These are phyloP conservation scores for Solanum ossicruentum DNA, from an alignment of 257 asterid genomes.

Conservation along the genomic window DNA sequence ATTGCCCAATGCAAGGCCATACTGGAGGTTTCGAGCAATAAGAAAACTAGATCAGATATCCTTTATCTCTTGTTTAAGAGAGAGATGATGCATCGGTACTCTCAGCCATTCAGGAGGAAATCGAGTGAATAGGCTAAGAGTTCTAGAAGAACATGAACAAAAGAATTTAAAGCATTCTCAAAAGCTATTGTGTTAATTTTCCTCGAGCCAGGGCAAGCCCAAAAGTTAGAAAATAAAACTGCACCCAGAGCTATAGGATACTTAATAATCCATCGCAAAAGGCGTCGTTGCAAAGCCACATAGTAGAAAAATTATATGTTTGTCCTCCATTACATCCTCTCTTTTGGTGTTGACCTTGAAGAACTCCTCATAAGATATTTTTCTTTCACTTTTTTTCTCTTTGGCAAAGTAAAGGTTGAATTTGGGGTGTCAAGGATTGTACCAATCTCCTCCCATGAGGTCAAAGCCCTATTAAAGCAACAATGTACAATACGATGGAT, in stretches of 20 bases:
- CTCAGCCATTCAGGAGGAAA: not conserved
- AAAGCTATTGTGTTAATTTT: not conserved
- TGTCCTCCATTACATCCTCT: too few relatives aligned
- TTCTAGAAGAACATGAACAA: not conserved
- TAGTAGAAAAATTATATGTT: too few relatives aligned
- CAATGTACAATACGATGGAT: too few relatives aligned
- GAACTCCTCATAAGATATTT: too few relatives aligned
- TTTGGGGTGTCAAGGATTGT: too few relatives aligned
- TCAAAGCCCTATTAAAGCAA: too few relatives aligned
- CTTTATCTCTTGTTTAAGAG: not conserved
- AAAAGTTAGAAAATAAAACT: not conserved
- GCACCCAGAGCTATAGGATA: not conserved
- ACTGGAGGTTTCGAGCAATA: not conserved
- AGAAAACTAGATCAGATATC: not conserved
- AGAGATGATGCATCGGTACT: not conserved
- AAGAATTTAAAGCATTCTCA: not conserved
- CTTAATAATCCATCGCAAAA: too few relatives aligned
- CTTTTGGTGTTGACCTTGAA: too few relatives aligned
- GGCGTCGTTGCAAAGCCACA: too few relatives aligned
- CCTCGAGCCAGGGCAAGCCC: not conserved
- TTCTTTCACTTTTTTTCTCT: too few relatives aligned
- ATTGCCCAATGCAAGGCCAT: not conserved
- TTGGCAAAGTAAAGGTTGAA: too few relatives aligned
- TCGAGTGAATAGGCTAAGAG: not conserved
- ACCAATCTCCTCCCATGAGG: too few relatives aligned